A percentile compares a stretch with the other conserved stretches of the same genome.
Evolutionary conservation across 805 yeast genomes (phyloP).

Genomic region (Suhomyces sp.): DNA sequence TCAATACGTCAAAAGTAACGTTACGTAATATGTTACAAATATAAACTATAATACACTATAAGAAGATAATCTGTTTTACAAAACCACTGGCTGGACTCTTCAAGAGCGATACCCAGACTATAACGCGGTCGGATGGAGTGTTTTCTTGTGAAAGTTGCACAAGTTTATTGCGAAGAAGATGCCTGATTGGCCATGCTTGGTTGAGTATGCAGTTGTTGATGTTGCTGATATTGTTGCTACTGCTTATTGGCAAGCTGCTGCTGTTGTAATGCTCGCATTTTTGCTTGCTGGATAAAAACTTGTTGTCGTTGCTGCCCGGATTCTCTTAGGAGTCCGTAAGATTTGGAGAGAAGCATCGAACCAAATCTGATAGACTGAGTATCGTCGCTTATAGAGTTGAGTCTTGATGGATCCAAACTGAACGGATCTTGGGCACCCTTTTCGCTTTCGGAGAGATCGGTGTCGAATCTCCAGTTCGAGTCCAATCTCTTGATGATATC

Average conservation of each 20-base stretch:
- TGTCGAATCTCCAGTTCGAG: constrained; percentile 68
- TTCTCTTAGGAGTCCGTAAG: constrained; percentile 76
- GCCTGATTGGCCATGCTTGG: neutral
- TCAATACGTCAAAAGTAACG: neutral
- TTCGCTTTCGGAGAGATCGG: constrained; percentile 46
- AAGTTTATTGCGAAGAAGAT: neutral
- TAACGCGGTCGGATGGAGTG: neutral
- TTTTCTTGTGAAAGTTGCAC: neutral
- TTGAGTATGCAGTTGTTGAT: neutral
- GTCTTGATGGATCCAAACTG: constrained; percentile 73
- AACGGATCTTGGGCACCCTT: constrained; percentile 46
- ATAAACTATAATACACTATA: constrained; percentile 7
- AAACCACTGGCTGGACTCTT: neutral
- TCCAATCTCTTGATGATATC: constrained; percentile 49
- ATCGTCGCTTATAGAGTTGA: constrained; percentile 78
- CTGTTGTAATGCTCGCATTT: constrained; percentile 41
- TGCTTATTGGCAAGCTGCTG: constrained; percentile 27
- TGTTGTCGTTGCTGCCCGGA: constrained; percentile 69
- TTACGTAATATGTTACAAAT: constrained; percentile 1
- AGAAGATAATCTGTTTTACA: constrained; percentile 5
- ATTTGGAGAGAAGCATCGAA: constrained; percentile 82
- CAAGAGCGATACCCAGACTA: neutral
- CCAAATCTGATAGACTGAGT: constrained; percentile 92
- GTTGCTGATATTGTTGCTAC: constrained; percentile 5
- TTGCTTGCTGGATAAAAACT: constrained; percentile 47